phyloP scores from a whole-genome alignment of 2,329 filamentous ascomycete species.

The Tolypocladium paradoxum region DNA sequence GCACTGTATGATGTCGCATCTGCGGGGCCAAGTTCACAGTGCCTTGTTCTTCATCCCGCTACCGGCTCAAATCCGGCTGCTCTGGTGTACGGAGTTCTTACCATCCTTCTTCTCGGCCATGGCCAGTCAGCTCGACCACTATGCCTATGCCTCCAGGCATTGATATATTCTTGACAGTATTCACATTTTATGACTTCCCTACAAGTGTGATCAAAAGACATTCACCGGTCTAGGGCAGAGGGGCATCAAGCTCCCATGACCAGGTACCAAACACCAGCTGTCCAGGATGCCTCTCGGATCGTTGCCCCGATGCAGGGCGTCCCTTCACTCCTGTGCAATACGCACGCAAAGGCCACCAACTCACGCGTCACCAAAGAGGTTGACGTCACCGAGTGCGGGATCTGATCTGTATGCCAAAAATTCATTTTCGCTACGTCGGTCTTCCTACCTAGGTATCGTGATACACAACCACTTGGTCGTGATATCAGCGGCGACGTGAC shows the following conservation, averaged over 20 bases:
- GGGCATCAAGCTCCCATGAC: too few relatives aligned
- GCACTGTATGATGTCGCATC: neutral
- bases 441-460: constrained; percentile 4
- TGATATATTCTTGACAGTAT: too few relatives aligned
- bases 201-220: too few relatives aligned
- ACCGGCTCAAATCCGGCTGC: constrained; percentile 1
- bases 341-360: neutral
- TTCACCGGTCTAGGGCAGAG: too few relatives aligned
- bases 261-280: too few relatives aligned
- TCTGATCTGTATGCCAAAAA: neutral
- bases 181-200: too few relatives aligned
- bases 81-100: neutral
- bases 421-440: constrained; percentile 8
- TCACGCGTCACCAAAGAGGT: neutral
- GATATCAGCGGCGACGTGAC: constrained; percentile 8
- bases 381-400: neutral
- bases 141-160: too few relatives aligned
- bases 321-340: neutral
- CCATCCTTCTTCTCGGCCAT: neutral
- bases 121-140: neutral
- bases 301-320: neutral
- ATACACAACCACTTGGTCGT: constrained; percentile 17
- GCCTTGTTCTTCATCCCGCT: neutral
- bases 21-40: neutral
- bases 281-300: too few relatives aligned